A percentile compares a stretch with the other conserved stretches of the same genome.
phyloP scores from a whole-genome alignment of 345 rosid genomes.

The Eucalyptus caleyi region DNA sequence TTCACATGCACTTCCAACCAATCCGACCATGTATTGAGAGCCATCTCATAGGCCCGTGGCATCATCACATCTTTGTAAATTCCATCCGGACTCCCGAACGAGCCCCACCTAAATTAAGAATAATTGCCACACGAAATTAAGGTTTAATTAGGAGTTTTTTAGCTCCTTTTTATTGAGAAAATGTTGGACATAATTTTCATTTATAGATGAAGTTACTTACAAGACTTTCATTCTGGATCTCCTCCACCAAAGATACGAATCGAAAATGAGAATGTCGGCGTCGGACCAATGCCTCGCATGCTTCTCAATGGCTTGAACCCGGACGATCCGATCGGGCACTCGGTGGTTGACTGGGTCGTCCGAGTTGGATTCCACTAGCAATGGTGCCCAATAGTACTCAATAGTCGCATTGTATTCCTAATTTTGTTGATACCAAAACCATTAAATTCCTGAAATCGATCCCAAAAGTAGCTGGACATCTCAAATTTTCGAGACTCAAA shows the following conservation, averaged over 20 bases:
- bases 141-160: neutral
- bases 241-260: conserved; percentile 96
- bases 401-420: conserved; percentile 81
- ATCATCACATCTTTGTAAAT: no score
- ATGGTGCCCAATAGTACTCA: conserved; percentile 89
- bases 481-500: neutral
- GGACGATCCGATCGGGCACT: conserved; percentile 53
- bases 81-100: no score
- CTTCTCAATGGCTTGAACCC: conserved; percentile 67
- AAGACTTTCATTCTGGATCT: conserved; percentile 48
- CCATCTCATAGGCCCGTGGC: no score
- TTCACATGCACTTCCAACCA: no score
- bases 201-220: conserved; percentile 29
- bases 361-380: conserved; percentile 89
- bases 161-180: neutral
- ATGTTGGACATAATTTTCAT: neutral
- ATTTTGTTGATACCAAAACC: neutral
- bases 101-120: no score
- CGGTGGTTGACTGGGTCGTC: conserved; percentile 75
- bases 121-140: neutral
- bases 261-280: conserved; percentile 61
- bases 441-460: neutral
- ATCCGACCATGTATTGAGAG: no score
- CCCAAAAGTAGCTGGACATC: neutral
- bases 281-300: conserved; percentile 80